Evolutionary conservation across 169 alveolate genomes (phyloP), one percentile per base, ranked within the genome.

Genomic region (Besnoitia besnoiti): DNA sequence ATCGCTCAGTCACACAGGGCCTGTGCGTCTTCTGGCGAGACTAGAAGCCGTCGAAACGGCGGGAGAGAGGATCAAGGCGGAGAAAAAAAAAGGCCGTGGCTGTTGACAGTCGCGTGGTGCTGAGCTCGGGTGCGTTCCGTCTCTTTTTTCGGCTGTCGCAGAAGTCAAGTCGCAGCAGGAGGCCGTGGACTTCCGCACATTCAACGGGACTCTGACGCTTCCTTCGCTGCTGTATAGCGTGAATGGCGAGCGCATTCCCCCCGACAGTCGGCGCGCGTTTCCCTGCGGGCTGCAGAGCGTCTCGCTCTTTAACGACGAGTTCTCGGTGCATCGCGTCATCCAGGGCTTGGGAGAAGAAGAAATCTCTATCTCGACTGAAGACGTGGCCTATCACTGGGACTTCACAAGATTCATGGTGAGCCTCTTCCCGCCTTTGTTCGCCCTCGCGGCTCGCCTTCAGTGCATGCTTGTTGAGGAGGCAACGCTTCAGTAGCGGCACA

Each of bases 211-310:
- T 24, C 80, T 67, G 39, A 67, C 80, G 40, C 80, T 67, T 7
- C 80, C 46, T n/a, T 30, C 46, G 80, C 42, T 67, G 40, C 80
- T 14, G 39, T 2, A n/a, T 14, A 16, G 47, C 24, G 10, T 67
- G 46, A n/a, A 30, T 5, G 80, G 80, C 12, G 2, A 67, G 19
- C 46, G 21, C 39, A 67, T 67, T n/a, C 80, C 80, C 46, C n/a
- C 51, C 19, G 49, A 21, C 27, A 77, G 39, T 42, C 59, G n/a
- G 51, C 35, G 33, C 19, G 85, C 85, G n/a, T 77, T 77, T 21
- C 85, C 85, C 33, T 77, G 85, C 85, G 85, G 85, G 10, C 35
- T 44, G 30, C 85, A 77, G 85, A 40, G 59, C 39, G 59, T 77
- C 49, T 21, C 85, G 12, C 7, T 77, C 27, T 77, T 40, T 55